Evolutionary conservation across 768 basidiomycete species (phyloP).

Genomic region (Glaciozyma antarctica): DNA sequence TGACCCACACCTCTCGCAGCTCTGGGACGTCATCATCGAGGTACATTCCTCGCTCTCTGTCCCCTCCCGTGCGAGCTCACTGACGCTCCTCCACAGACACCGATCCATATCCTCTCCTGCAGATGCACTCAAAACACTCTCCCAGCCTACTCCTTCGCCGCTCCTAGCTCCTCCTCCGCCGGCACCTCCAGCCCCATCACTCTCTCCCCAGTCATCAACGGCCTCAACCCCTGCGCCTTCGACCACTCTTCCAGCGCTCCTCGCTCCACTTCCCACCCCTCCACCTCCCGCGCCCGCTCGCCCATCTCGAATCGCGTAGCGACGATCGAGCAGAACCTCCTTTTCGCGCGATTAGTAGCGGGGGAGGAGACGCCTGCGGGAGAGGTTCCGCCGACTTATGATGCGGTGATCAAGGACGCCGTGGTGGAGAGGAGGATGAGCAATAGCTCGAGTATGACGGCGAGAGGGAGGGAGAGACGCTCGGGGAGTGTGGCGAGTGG

Average conservation of each 20-base stretch:
- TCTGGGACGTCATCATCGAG: conserved; percentile 43
- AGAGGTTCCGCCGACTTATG: conserved; percentile 75
- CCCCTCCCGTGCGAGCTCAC: too few relatives aligned
- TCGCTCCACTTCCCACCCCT: conserved; percentile 27
- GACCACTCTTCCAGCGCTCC: background rate
- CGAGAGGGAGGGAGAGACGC: background rate
- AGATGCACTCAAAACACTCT: conserved; percentile 73
- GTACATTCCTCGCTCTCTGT: background rate
- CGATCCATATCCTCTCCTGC: conserved; percentile 78
- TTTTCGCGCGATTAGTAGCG: conserved; percentile 70
- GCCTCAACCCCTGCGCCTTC: background rate
- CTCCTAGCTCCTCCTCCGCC: background rate
- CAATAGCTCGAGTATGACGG: background rate
- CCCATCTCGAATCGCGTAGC: conserved; percentile 22
- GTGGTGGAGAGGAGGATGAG: background rate
- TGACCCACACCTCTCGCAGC: conserved; percentile 5
- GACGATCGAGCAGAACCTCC: conserved; percentile 40
- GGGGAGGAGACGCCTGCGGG: conserved; percentile 73
- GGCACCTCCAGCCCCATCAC: background rate
- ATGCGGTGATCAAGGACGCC: conserved; percentile 29
- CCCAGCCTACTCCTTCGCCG: conserved; percentile 53
- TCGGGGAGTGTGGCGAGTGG: background rate
- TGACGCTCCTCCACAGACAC: conserved; percentile 41
- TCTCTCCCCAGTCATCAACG: background rate
- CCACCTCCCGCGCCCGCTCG: conserved; percentile 17